Evolutionary conservation across 768 basidiomycete species (phyloP).

Genomic region (Pleurotus pulmonarius): DNA sequence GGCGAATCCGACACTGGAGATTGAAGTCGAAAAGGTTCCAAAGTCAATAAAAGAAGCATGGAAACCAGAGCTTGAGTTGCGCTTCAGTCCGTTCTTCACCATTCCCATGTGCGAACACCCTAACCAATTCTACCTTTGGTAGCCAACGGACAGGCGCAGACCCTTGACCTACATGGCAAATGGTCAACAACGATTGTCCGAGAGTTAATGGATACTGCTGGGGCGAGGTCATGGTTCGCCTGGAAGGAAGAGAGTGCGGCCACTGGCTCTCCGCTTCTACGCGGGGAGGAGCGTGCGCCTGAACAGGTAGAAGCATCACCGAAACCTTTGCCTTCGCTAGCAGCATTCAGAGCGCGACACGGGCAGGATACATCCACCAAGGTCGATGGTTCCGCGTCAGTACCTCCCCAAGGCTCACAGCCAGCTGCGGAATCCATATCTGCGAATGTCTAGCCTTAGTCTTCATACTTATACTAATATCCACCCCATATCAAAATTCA

Average conservation of each 20-base stretch:
- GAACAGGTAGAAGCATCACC: slow-evolving; percentile 16
- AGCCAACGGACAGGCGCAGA: slow-evolving; percentile 50
- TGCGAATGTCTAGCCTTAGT: neutral
- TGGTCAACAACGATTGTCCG: slow-evolving; percentile 65
- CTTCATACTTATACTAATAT: neutral
- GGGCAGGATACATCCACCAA: neutral
- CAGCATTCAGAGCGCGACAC: slow-evolving; percentile 14
- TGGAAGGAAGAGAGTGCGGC: slow-evolving; percentile 46
- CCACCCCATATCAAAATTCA: too few species aligned
- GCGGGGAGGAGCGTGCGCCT: slow-evolving; percentile 34
- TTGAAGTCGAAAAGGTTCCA: slow-evolving; percentile 51
- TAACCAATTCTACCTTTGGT: neutral
- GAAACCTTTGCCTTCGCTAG: slow-evolving; percentile 20
- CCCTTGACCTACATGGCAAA: slow-evolving; percentile 58
- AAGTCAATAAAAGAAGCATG: slow-evolving; percentile 54
- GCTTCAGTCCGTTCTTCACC: slow-evolving; percentile 51
- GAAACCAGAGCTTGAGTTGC: slow-evolving; percentile 58
- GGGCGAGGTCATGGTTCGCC: slow-evolving; percentile 54
- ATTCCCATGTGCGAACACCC: neutral
- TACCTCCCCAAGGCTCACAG: neutral
- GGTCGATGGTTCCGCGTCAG: neutral
- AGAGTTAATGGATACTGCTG: slow-evolving; percentile 68
- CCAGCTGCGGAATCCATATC: neutral
- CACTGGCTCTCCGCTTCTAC: slow-evolving; percentile 46
- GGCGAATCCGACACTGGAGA: slow-evolving; percentile 64